These are phyloP conservation scores for Fibroporia radiculosa DNA, from an alignment of 768 basidiomycete genomes.

Conservation along the genomic window DNA sequence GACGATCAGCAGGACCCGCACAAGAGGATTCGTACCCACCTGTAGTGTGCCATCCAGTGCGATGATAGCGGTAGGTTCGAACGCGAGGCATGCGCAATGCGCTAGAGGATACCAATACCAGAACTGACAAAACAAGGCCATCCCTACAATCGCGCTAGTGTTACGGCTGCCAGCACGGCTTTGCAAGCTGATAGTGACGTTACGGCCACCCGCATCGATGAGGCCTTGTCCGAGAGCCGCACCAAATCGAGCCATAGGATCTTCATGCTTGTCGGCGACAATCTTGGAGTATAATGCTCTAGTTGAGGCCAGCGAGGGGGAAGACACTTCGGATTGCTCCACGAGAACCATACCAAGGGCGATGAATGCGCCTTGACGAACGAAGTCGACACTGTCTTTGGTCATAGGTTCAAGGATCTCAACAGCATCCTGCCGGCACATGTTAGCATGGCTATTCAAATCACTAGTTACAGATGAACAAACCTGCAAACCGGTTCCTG, in stretches of 20 bases:
- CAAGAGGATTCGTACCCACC: constrained; percentile 35
- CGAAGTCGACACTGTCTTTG: constrained; percentile 96
- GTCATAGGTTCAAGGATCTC: constrained; percentile 98
- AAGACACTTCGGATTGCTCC: constrained; percentile 88
- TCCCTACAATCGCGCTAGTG: constrained; percentile 94
- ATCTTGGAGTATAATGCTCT: constrained; percentile 87
- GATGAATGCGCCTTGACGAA: constrained; percentile 94
- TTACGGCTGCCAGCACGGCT: constrained; percentile 90
- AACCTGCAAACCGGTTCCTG: constrained; percentile 92
- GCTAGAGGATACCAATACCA: constrained; percentile 99
- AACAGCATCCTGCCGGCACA: constrained; percentile 68
- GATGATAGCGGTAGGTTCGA: constrained; percentile 93
- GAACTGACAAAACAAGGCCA: constrained; percentile 97
- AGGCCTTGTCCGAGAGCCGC: constrained; percentile 94
- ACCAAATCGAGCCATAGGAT: constrained; percentile 97
- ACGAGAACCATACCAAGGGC: constrained; percentile 96
- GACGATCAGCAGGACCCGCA: not conserved
- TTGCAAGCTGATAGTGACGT: constrained; percentile 90
- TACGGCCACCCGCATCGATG: constrained; percentile 95
- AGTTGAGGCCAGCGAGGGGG: constrained; percentile 70
- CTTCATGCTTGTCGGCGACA: constrained; percentile 94
- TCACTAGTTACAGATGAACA: constrained; percentile 11
- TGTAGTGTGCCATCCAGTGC: constrained; percentile 82
- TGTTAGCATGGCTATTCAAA: not conserved
- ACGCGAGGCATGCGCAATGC: constrained; percentile 86